Evolutionary conservation across 2,329 filamentous ascomycete species (phyloP), one percentile per base, ranked within the genome.

Genomic region (Colletotrichum caudatum): DNA sequence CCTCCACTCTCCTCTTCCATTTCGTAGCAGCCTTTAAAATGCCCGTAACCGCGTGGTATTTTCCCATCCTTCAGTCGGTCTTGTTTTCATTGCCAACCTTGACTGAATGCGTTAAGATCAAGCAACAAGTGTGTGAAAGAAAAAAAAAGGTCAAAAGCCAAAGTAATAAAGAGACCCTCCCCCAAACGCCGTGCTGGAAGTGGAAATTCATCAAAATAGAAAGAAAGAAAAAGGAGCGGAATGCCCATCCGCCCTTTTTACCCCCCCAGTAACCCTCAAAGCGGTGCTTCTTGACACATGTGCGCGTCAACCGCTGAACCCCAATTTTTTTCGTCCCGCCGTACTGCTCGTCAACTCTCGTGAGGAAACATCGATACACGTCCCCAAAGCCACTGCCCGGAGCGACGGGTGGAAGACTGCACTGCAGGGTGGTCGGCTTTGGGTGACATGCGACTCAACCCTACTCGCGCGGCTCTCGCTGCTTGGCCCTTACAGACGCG

Each of bases 141-240:
- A 23, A 48, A 12, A 48, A 12, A 23, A 9, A 26, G 35, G 41
- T 29, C 23, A 44, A 35, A 62, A 61, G 29, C 53, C 29, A 35
- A 48, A 48, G 48, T 26, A 57, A 57, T 50, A 53, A 73, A 64
- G 51, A 39, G 62, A 51, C 16, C 29, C 58, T 6, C 61, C 70
- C 70, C 70, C 41, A 61, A 70, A 70, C 69, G 69, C 69, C 69
- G 59, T 72, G 69, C 69, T 72, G 39, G 35, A 69, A 69, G 59
- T 69, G 46, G 37, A 69, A 72, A 65, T 64, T 72, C 71, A 67
- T 73, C 59, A 73, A 69, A 66, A 60, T n/a, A n/a, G 51, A 73
- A 60, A 56, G 71, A 41, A 16, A 56, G 71, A 14, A 41, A 61
- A 56, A 73, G 44, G 41, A 54, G 59, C 59, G 61, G 51, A 71